Percentiles rank a stretch among this genome's conserved stretches.
These are phyloP conservation scores for Alliaria petiolata DNA, from an alignment of 345 rosid genomes.

Conservation along the genomic window DNA sequence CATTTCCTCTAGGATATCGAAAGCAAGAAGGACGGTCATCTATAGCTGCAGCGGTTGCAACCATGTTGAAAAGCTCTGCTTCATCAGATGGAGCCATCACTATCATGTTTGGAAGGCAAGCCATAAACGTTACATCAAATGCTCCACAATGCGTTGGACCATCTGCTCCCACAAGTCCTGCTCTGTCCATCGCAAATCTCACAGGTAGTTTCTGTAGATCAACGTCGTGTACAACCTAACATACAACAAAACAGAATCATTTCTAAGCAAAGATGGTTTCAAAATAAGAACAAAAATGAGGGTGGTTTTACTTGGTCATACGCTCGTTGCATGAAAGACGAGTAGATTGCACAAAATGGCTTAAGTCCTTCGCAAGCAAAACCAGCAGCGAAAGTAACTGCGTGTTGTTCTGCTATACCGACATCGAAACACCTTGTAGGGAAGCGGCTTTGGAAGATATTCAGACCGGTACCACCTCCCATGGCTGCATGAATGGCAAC, in stretches of 20 bases:
- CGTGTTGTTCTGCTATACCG: constrained; percentile 98
- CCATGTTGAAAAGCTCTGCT: constrained; percentile 96
- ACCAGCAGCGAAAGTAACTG: constrained; percentile 99
- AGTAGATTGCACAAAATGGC: constrained; percentile 93
- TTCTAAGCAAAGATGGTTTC: not conserved
- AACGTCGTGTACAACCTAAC: constrained; percentile 91
- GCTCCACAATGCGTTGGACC: constrained; percentile 98
- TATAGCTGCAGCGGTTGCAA: constrained; percentile 94
- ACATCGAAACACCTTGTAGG: constrained; percentile 90
- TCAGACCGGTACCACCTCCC: constrained; percentile 98
- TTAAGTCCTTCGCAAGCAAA: constrained; percentile 92
- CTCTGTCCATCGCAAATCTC: constrained; percentile 98
- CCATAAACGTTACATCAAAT: constrained; percentile 93
- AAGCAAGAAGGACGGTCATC: constrained; percentile 95
- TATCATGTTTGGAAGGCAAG: constrained; percentile 97
- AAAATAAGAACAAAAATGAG: too few relatives aligned
- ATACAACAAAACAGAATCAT: not conserved
- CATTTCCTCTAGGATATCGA: constrained; percentile 91
- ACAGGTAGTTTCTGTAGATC: constrained; percentile 95
- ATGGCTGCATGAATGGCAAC: constrained; percentile 98
- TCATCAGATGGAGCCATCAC: constrained; percentile 99
- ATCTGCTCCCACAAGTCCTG: constrained; percentile 99
- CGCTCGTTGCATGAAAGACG: constrained; percentile 96
- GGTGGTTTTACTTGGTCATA: constrained; percentile 55
- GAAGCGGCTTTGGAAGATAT: constrained; percentile 79